phyloP scores from a whole-genome alignment of 2,329 filamentous ascomycete species.

The Arthrobotrys entomopaga region DNA sequence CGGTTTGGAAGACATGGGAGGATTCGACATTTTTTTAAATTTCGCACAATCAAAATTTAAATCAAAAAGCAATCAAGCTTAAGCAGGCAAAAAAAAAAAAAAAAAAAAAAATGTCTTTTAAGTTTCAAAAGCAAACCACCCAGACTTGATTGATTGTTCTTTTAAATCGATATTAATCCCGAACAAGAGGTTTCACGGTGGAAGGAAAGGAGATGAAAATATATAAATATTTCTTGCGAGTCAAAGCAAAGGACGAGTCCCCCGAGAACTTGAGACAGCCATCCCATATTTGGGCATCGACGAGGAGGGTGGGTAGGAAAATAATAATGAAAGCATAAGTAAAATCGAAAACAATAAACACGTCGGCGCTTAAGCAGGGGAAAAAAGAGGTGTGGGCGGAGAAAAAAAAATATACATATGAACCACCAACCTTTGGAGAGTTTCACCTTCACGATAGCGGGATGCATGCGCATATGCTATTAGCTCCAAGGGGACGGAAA shows the following conservation, averaged over 20 bases:
- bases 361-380: conserved; percentile 38
- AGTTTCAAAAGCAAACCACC: conserved; percentile 26
- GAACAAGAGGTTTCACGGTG: conserved; percentile 24
- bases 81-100: no score
- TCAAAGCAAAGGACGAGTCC: conserved; percentile 3
- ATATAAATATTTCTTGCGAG: conserved; percentile 30
- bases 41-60: no score
- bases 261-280: neutral
- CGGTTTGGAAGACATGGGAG: conserved; percentile 27
- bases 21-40: conserved; percentile 44
- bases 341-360: conserved; percentile 12
- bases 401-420: conserved; percentile 7
- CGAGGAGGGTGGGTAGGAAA: neutral
- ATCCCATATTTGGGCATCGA: conserved; percentile 1
- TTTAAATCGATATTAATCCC: conserved; percentile 15
- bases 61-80: conserved; percentile 20
- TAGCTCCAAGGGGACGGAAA: no score
- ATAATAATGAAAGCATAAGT: neutral
- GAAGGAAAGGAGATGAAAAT: conserved; percentile 21
- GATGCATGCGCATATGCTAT: no score
- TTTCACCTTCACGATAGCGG: conserved; percentile 20
- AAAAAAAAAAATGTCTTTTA: no score
- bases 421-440: conserved; percentile 14
- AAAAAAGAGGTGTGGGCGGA: conserved; percentile 30
- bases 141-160: no score